phyloP scores from a whole-genome alignment of 495 filamentous ascomycete genomes.

The Pyronema domesticum region DNA sequence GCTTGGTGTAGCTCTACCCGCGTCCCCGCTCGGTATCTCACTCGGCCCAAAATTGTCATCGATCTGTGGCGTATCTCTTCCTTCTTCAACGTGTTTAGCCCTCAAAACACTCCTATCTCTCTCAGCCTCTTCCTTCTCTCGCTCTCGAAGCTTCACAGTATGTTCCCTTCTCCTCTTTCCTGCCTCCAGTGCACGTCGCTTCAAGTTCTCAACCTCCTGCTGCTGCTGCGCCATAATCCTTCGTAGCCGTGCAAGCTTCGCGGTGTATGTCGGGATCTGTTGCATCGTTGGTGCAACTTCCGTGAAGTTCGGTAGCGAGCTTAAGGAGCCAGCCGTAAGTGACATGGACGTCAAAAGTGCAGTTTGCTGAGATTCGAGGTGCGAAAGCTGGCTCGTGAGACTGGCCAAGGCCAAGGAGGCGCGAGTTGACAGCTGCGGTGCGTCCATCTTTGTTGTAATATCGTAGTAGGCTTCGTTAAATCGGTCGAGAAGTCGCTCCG shows the following conservation, averaged over 20 bases:
- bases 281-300: conserved; percentile 16
- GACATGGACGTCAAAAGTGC: conserved; percentile 19
- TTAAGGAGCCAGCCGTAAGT: conserved; percentile 12
- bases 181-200: conserved; percentile 16
- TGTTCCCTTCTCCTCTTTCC: conserved; percentile 10
- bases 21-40: background rate
- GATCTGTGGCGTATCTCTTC: background rate
- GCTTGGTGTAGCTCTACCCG: background rate
- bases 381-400: background rate
- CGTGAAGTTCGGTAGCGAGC: conserved; percentile 15
- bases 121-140: conserved; percentile 16
- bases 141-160: conserved; percentile 12
- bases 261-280: conserved; percentile 18
- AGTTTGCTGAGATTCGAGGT: conserved; percentile 13
- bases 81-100: conserved; percentile 6
- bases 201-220: conserved; percentile 14
- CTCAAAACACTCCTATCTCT: conserved; percentile 18
- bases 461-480: background rate
- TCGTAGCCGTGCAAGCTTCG: conserved; percentile 18
- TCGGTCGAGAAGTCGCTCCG: no score
- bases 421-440: background rate
- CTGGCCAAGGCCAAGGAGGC: background rate
- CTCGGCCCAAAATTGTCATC: background rate
- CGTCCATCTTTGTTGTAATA: background rate
- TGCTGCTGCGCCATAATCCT: conserved; percentile 17